Base-by-base conservation (phyloP, 768 basidiomycete species). In the Tricholoma matsutake region DNA sequence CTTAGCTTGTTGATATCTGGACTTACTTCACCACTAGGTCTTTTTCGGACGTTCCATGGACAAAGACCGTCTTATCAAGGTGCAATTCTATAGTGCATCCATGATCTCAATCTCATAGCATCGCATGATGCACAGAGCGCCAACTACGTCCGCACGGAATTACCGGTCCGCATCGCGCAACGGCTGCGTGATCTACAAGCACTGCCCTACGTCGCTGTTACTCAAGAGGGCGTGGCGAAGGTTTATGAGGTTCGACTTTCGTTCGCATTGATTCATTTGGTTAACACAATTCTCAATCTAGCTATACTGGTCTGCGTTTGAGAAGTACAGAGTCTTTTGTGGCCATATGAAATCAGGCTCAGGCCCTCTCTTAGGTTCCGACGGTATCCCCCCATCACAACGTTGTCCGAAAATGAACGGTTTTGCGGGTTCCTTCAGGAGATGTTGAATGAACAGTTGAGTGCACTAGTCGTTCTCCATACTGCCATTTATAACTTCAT, bases 291-390 rank as follows among this genome's bases (percentile, higher is more conserved):
- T 59, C 51, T 14, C 60, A 22, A 51, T n/a, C 4, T 61, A 94
- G 92, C 75, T 94, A 31, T 95, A 95, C 71, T 92, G 90, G 88
- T 81, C 83, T 57, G 91, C 92, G 6, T 94, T 94, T 66, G 91
- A 94, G 68, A 89, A 87, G 91, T 93, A 69, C 32, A 74, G 63
- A 11, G 20, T 9, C 20, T 55, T 18, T 6, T 20, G 4, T 54
- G 28, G 22, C 10, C 4, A 28, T 25, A 28, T 16, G 6, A 16
- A 14, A 49, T 20, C 10, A 39, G 37, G 49, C 14, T 56, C 55
- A 61, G 59, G 66, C n/a, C 31, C 56, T 45, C 13, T 51, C 63
- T 69, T 61, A 91, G 91, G 68, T 82, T 92, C 66, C 86, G 92
- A 62, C 79, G 78, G 45, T 92, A 86, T 70, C 92, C 94, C 1